Evolutionary conservation across 345 rosid genomes (phyloP).

Genomic region (Eucalyptus marginata): DNA sequence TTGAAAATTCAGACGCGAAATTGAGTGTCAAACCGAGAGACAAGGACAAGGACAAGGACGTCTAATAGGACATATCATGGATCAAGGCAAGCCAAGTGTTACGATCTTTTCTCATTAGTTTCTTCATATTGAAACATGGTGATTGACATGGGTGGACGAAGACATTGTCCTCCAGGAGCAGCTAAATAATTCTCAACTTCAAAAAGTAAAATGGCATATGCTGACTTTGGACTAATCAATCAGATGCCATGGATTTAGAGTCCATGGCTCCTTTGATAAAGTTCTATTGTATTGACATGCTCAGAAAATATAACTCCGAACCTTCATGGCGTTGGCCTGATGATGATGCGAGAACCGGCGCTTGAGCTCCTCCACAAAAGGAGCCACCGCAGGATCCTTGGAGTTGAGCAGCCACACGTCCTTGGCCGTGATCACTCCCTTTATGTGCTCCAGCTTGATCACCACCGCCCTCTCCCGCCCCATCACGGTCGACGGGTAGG

Average conservation of each 20-base stretch:
- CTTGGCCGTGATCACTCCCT: neutral
- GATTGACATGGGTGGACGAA: neutral
- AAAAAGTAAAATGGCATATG: neutral
- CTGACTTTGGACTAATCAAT: neutral
- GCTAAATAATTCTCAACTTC: neutral
- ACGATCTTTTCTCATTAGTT: neutral
- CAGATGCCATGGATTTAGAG: neutral
- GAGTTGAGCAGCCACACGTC: constrained; percentile 1
- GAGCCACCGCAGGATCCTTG: neutral
- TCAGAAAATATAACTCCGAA: neutral
- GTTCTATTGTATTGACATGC: neutral
- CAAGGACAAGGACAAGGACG: neutral
- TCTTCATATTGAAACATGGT: neutral
- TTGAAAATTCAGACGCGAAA: neutral
- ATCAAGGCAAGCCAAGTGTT: neutral
- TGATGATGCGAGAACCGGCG: neutral
- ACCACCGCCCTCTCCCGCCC: neutral
- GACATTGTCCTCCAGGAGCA: neutral
- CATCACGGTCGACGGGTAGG: neutral
- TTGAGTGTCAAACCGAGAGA: neutral
- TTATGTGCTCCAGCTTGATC: constrained; percentile 2
- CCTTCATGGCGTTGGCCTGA: neutral
- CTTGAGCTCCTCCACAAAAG: neutral
- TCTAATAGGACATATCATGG: neutral
- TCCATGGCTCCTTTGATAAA: neutral